Evolutionary conservation across 805 yeast genomes (phyloP).

Genomic region (Candida oleophila): DNA sequence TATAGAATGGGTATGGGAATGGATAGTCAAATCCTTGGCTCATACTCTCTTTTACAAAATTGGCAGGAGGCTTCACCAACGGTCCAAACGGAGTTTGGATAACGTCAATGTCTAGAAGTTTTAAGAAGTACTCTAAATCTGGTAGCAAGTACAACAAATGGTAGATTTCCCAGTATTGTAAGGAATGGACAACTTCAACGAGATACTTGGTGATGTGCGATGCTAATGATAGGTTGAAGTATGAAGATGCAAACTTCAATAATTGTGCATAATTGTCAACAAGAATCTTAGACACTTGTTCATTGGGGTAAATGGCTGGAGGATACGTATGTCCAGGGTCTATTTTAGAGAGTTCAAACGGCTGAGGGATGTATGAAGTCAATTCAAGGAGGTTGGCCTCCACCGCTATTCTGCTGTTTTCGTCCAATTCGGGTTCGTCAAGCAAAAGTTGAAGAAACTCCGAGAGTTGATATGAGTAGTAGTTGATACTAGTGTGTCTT

Average conservation of each 20-base stretch:
- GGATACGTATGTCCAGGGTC: constrained; percentile 5
- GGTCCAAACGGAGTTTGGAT: constrained; percentile 36
- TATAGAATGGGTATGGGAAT: constrained; percentile 46
- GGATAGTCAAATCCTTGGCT: constrained; percentile 43
- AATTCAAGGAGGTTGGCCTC: constrained; percentile 26
- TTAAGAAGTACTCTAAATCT: constrained; percentile 31
- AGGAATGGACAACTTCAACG: constrained; percentile 36
- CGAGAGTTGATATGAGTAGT: constrained; percentile 30
- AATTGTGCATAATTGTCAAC: constrained; percentile 37
- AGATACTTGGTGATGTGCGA: constrained; percentile 38
- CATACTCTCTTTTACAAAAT: constrained; percentile 33
- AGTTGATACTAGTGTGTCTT: constrained; percentile 17
- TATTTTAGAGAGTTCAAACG: background rate
- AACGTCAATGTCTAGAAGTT: constrained; percentile 34
- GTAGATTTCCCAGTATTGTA: constrained; percentile 46
- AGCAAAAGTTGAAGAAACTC: constrained; percentile 28
- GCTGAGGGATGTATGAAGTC: constrained; percentile 24
- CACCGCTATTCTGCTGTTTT: constrained; percentile 25
- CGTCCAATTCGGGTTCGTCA: constrained; percentile 28
- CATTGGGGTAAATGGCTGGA: constrained; percentile 30
- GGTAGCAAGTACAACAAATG: constrained; percentile 36
- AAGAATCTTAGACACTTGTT: constrained; percentile 33
- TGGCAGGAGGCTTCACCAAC: constrained; percentile 39
- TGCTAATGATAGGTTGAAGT: constrained; percentile 37
- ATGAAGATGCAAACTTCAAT: constrained; percentile 29